Evolutionary conservation across 106 monocot genomes (phyloP), one percentile per base, ranked within the genome.

Genomic region (Alisma plantagoaquatica): DNA sequence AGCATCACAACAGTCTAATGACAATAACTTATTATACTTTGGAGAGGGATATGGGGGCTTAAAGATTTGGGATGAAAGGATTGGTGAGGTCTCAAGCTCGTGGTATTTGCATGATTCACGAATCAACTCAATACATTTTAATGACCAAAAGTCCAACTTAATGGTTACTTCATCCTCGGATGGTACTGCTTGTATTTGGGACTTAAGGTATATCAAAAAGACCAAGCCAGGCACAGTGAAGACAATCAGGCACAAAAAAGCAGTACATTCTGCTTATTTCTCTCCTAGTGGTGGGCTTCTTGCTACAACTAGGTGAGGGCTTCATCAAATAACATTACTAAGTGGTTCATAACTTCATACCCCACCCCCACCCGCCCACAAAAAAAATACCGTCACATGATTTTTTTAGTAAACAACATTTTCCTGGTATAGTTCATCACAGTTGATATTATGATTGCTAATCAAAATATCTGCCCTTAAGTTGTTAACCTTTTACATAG

Each of bases 81-180:
- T 46, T 14, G 79, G 82, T 20, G 80, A 93, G 59, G 56, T 59
- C 29, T 67, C 54, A 23, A 44, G 28, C 24, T 50, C 70, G 23
- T 87, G 79, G 86, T 46, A 38, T 5, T 64, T 77, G 70, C 92
- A 93, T 64, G 67, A 70, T 3, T 44, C 59, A 3, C 62, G 92
- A 51, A 77, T 93, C 18, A 93, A 93, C 49, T 70, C 77, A 17
- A 64, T 93, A 33, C 83, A 93, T 69, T 77, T 87, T 53, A 62
- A 66, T 65, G 62, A 79, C n/a, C 38, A 41, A 45, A 83, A 80
- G 28, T 3, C 31, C 22, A 60, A 87, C 49, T 41, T 83, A 50
- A 68, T 93, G 69, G 76, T 67, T 27, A 93, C 92, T 43, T 83
- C 87, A 63, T 87, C 87, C 5, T 65, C 87, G 3, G 92, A 93